Evolutionary conservation across 345 rosid species (phyloP), one percentile per base, ranked within the genome.

Genomic region (Acer negundo): DNA sequence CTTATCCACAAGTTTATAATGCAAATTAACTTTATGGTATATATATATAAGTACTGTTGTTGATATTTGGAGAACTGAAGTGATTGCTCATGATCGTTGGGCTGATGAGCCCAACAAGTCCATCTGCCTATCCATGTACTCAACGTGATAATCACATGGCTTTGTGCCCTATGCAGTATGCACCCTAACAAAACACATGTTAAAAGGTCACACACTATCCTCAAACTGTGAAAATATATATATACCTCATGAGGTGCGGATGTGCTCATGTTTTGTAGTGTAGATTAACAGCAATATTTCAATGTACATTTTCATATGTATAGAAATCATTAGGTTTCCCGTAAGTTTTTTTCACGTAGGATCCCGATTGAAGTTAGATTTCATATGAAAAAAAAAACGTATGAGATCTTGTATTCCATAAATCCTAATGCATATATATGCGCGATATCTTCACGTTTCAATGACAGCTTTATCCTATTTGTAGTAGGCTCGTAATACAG

Each of bases 61-160:
- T 53, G 58, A 15, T 53, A 53, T 53, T 53, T 8, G 15, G 31
- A 9, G 15, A 24, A 69, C 13, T 47, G 22, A 47, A 47, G 38
- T 7, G 40, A 49, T 24, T 22, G 73, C 22, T 47, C 26, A 47
- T 23, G 53, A 5, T 16, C 58, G 17, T 2, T 23, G 16, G 59
- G 28, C 59, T 69, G 26, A 69, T 24, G 3, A 46, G 49, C 15
- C 72, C 20, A 69, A 69, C 20, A 47, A 12, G 56, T 55, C 59
- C 58, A 46, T 69, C 31, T 24, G 7, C 40, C 59, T 47, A 47
- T 28, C 20, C 40, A 31, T 38, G 51, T 56, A 72, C 6, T 35
- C 24, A 31, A 55, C 49, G n/a, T 72, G 51, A 24, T n/a, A 47
- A 38, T 56, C 51, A 72, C 75, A 12, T 56, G 65, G 26, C 31